Conservation (phyloP, 2,329 filamentous ascomycete genomes). For the Clonostachys rhizophaga region DNA sequence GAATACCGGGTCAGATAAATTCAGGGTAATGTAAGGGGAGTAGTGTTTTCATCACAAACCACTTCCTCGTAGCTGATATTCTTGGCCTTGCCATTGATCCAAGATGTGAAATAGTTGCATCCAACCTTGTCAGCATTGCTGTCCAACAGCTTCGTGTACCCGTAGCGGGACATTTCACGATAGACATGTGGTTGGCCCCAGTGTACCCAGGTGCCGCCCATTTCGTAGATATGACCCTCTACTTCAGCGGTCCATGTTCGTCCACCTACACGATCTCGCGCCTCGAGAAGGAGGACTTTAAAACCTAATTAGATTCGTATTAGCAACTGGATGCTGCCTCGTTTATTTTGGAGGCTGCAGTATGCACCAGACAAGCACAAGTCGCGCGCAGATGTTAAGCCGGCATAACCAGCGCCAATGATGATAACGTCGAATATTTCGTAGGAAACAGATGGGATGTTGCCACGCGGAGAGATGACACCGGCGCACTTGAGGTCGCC, state of each 20-base stretch:
- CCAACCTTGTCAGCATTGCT: no score
- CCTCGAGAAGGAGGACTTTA: constrained; percentile 24
- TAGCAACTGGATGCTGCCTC: not conserved
- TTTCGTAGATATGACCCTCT: constrained; percentile 31
- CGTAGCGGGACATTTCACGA: constrained; percentile 32
- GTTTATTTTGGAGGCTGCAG: not conserved
- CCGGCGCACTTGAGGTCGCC: no score
- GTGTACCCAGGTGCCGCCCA: constrained; percentile 35
- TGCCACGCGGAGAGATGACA: no score
- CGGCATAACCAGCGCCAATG: constrained; percentile 12
- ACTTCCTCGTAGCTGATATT: no score
- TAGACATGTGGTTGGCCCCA: constrained; percentile 25
- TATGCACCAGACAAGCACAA: not conserved
- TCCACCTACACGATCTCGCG: constrained; percentile 28
- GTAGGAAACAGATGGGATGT: not conserved
- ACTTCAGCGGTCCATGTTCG: constrained; percentile 13
- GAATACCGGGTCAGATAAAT: no score
- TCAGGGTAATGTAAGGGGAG: no score
- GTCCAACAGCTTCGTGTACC: no score
- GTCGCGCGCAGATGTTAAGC: constrained; percentile 10
- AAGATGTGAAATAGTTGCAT: no score
- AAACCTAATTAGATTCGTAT: constrained; percentile 1
- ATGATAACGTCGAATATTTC: constrained; percentile 9
- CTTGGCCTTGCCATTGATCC: no score
- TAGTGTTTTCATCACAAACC: no score